Evolutionary conservation across 2,329 filamentous ascomycete species (phyloP), one percentile per base, ranked within the genome.

Genomic region (Colletotrichum sp.): DNA sequence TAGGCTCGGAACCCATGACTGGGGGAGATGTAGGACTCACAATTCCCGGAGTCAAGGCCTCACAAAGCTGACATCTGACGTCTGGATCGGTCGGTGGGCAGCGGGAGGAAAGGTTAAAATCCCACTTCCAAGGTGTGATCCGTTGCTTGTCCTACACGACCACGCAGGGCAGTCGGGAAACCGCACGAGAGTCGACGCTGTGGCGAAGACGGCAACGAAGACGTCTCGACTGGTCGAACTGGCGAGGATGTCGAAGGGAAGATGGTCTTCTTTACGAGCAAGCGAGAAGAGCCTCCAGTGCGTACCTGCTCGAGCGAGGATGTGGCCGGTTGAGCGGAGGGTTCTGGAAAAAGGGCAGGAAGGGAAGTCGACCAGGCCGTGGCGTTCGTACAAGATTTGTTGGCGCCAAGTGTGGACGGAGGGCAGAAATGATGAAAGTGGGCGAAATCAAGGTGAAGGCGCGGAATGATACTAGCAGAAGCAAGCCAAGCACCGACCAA

Each of bases 1-100:
- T 7, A 68, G 59, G 24, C 36, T 75, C 32, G 70, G 59, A 30
- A 36, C 26, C 57, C 28, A 24, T 28, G 59, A 36, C 21, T 39
- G 34, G 34, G 24, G n/a, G 39, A 28, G 18, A 34, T 36, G 2
- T 28, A 34, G 24, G 28, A 75, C 73, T 75, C 64, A 75, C 73
- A 39, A 34, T 68, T 75, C 26, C 43, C 36, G 57, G 26, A 68
- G 61, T 67, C 39, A 26, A 63, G 48, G 68, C 36, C 72, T 75
- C 70, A 73, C 73, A 65, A 57, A 55, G 70, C 64, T 48, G 70
- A 73, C 73, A 75, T 75, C 71, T 75, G 73, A 69, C 32, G 73
- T 63, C 73, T 60, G 70, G 48, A 65, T 68, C 57, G 73, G 59
- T 64, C 57, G 69, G 70, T 36, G 70, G 34, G 59, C 55, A 43